Percentiles rank a stretch among this genome's conserved stretches.
These are phyloP conservation scores for Stachybotrys echinatus DNA, from an alignment of 2,329 filamentous ascomycete genomes.

Conservation along the genomic window DNA sequence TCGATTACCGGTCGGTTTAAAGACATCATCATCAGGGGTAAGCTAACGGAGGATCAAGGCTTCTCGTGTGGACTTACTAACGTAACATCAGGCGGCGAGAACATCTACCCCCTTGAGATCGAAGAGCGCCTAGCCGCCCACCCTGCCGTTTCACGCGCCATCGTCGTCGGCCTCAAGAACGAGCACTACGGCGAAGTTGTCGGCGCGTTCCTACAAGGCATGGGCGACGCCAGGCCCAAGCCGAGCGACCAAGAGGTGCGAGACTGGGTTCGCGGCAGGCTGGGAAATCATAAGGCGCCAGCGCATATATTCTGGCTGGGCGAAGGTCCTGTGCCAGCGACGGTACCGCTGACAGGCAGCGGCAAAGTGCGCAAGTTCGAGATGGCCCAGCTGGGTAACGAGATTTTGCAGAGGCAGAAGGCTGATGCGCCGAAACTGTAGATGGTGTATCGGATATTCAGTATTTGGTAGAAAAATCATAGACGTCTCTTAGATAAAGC, in stretches of 20 bases:
- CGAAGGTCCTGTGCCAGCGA: slow-evolving; percentile 46
- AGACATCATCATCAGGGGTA: slow-evolving; percentile 71
- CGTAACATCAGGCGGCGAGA: slow-evolving; percentile 56
- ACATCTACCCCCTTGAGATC: slow-evolving; percentile 70
- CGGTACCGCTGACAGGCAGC: slow-evolving; percentile 63
- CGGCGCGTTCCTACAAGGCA: slow-evolving; percentile 53
- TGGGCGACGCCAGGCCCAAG: slow-evolving; percentile 24
- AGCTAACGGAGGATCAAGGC: slow-evolving; percentile 9
- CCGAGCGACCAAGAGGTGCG: slow-evolving; percentile 51
- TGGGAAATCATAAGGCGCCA: slow-evolving; percentile 66
- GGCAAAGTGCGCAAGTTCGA: slow-evolving; percentile 67
- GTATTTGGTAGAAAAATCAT: background rate
- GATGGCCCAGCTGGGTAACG: slow-evolving; percentile 51
- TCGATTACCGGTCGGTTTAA: slow-evolving; percentile 72
- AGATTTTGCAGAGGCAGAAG: slow-evolving; percentile 44
- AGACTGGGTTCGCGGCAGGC: slow-evolving; percentile 55
- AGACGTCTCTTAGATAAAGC: background rate
- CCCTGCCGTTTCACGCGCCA: slow-evolving; percentile 54
- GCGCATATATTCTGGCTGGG: slow-evolving; percentile 74
- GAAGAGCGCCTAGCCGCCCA: slow-evolving; percentile 67
- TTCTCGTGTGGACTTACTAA: slow-evolving; percentile 9
- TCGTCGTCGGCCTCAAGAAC: slow-evolving; percentile 66
- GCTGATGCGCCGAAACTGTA: slow-evolving; percentile 39
- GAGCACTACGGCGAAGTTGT: slow-evolving; percentile 71
- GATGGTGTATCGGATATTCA: background rate